Percentiles rank a stretch among this genome's conserved stretches.
These are phyloP conservation scores for Colletotrichum sp. DNA, from an alignment of 2,329 filamentous ascomycete genomes.

Conservation along the genomic window DNA sequence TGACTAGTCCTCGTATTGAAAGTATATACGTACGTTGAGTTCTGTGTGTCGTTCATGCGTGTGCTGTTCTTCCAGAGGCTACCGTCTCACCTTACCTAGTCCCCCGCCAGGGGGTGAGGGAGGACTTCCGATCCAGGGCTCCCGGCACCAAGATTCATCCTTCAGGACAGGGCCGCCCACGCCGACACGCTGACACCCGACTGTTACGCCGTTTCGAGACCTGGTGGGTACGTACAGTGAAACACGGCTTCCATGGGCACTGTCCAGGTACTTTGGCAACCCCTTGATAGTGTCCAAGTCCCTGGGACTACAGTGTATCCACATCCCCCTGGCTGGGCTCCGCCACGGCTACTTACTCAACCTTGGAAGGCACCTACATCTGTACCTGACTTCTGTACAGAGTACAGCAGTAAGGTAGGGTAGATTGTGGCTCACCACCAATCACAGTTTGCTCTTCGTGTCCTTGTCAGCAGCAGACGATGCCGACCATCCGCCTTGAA, in stretches of 20 bases:
- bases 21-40: not conserved
- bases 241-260: not conserved
- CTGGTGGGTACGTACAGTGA: not conserved
- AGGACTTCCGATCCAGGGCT: not conserved
- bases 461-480: not conserved
- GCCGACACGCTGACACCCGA: not conserved
- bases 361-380: too few relatives aligned
- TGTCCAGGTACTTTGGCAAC: not conserved
- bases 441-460: not conserved
- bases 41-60: not conserved
- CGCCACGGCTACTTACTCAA: not conserved
- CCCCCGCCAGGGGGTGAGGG: not conserved
- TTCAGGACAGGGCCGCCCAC: not conserved
- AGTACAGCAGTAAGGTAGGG: not conserved
- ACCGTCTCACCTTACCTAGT: not conserved
- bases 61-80: not conserved
- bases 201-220: not conserved
- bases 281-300: not conserved
- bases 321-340: not conserved
- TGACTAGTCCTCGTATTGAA: not conserved
- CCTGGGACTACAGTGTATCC: not conserved
- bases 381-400: not conserved
- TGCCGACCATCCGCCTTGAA: not conserved
- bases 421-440: not conserved
- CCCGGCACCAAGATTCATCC: not conserved